These are phyloP conservation scores for Arthroderma sp. DNA, from an alignment of 2,329 filamentous ascomycete genomes.

Conservation along the genomic window DNA sequence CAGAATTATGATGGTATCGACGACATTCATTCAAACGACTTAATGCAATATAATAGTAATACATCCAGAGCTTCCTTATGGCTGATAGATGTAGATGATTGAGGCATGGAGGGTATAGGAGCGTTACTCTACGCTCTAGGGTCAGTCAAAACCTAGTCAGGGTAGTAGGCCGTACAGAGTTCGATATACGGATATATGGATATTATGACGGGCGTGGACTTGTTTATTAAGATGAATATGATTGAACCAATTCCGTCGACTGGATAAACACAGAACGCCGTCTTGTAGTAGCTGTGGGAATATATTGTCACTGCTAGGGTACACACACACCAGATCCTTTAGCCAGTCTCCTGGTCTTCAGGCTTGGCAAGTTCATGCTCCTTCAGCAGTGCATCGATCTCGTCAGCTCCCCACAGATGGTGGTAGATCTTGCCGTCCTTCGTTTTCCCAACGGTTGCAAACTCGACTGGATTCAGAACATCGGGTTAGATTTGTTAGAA, in stretches of 20 bases:
- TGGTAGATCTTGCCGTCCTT: constrained; percentile 96
- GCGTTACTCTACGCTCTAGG: background rate
- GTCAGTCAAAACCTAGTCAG: too few species aligned
- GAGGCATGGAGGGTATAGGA: too few species aligned
- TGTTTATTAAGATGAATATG: background rate
- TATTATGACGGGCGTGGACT: background rate
- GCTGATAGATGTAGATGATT: too few species aligned
- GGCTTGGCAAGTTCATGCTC: constrained; percentile 91
- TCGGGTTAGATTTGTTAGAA: constrained; percentile 1
- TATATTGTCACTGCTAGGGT: background rate
- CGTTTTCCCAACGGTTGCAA: constrained; percentile 93
- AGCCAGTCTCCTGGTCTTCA: constrained; percentile 51
- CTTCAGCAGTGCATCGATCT: constrained; percentile 87
- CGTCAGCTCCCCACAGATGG: constrained; percentile 90
- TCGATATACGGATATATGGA: too few species aligned
- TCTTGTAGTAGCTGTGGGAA: background rate
- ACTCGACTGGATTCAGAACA: constrained; percentile 60
- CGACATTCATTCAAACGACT: too few species aligned
- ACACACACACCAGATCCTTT: constrained; percentile 13
- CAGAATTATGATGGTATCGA: background rate
- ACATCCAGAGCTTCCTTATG: too few species aligned
- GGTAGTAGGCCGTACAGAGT: too few species aligned
- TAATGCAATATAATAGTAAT: too few species aligned
- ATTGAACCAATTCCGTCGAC: background rate
- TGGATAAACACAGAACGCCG: background rate